These are phyloP conservation scores for Populus tomentosa DNA, from an alignment of 441 rosid species.

Conservation along the genomic window DNA sequence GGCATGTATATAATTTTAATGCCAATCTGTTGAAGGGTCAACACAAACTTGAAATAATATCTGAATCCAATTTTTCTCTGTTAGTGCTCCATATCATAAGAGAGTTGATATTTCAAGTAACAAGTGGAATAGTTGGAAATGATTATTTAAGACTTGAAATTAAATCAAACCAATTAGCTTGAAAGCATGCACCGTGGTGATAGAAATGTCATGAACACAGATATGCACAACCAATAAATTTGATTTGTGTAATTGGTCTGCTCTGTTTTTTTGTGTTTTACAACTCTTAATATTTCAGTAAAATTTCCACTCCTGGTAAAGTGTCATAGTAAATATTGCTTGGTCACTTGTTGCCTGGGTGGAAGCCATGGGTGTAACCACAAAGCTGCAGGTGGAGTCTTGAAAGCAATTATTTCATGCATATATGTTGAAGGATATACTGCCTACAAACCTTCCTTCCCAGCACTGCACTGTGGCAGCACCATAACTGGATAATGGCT, in stretches of 20 bases:
- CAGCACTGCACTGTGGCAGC: not conserved
- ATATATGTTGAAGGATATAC: not conserved
- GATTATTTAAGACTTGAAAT: not conserved
- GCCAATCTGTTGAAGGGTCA: not conserved
- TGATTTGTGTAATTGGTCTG: not conserved
- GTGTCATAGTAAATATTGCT: not conserved
- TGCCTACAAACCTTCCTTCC: not conserved
- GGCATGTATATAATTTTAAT: not conserved
- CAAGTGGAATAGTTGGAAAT: not conserved
- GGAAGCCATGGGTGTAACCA: not conserved
- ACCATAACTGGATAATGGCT: not conserved
- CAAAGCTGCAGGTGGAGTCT: not conserved
- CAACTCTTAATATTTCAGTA: not conserved
- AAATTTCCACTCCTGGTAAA: not conserved
- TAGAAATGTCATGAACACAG: not conserved
- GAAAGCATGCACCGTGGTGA: not conserved
- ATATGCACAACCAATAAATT: not conserved
- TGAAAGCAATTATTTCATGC: not conserved
- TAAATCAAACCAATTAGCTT: not conserved
- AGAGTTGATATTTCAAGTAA: not conserved
- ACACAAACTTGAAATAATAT: not conserved
- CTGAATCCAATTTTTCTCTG: not conserved
- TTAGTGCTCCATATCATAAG: not conserved
- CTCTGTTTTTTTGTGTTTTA: not conserved
- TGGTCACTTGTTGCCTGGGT: not conserved